Evolutionary conservation across 2,329 filamentous ascomycete genomes (phyloP).

Genomic region (Chaetomiaceae sp.): DNA sequence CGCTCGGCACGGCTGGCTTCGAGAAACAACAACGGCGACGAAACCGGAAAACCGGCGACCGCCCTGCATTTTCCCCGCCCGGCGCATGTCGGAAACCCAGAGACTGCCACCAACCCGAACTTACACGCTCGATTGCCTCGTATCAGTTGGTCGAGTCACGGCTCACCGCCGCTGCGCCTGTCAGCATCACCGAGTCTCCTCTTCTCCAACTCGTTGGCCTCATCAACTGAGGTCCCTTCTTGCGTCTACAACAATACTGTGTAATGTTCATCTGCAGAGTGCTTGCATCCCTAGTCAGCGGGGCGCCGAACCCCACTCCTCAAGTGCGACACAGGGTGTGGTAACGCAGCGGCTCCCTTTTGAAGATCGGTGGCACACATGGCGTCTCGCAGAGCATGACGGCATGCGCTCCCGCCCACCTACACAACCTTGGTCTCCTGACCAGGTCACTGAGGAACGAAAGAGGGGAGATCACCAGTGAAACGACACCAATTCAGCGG

Average conservation of each 20-base stretch:
- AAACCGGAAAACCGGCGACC: not conserved
- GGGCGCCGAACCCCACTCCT: slow-evolving; percentile 1
- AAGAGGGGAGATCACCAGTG: no score
- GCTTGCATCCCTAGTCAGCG: slow-evolving; percentile 12
- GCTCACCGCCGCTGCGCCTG: not conserved
- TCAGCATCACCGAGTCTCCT: slow-evolving; percentile 11
- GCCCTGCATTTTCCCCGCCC: not conserved
- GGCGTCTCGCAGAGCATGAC: not conserved
- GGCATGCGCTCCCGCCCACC: not conserved
- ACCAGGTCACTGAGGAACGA: no score
- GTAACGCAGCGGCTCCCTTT: not conserved
- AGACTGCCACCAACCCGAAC: no score
- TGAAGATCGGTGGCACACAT: not conserved
- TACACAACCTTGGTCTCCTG: no score
- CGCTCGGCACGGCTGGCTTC: not conserved
- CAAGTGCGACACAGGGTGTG: not conserved
- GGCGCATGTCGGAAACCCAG: no score
- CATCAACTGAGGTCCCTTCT: no score
- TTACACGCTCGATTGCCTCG: no score
- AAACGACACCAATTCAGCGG: not conserved
- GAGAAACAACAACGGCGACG: not conserved
- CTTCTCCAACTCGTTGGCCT: not conserved
- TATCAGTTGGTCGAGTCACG: not conserved
- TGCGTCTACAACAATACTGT: no score
- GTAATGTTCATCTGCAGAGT: slow-evolving; percentile 9